Conservation (phyloP, 23 red algal species). For the Pyropia yezoensis region DNA sequence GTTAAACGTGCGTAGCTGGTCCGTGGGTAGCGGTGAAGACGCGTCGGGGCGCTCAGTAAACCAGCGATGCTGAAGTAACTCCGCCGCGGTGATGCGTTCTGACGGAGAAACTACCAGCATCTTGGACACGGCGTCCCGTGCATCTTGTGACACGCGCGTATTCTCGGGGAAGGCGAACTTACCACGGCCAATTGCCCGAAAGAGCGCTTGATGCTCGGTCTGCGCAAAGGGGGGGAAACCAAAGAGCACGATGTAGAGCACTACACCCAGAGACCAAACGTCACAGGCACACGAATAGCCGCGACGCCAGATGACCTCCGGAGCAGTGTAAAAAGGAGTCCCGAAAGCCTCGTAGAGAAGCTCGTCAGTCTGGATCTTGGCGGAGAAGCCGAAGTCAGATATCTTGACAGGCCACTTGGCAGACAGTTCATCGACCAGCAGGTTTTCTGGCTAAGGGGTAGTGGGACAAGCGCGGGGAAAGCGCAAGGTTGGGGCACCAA, state of each 20-base stretch:
- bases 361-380: constrained; percentile 55
- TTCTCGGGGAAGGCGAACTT: no score
- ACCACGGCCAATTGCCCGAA: not conserved
- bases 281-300: constrained; percentile 84
- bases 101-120: no score
- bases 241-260: constrained; percentile 72
- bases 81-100: no score
- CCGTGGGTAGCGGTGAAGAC: no score
- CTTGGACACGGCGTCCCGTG: no score
- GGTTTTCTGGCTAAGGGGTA: constrained; percentile 43
- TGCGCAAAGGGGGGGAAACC: constrained; percentile 76
- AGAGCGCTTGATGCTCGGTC: constrained; percentile 37
- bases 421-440: constrained; percentile 60
- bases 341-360: constrained; percentile 55
- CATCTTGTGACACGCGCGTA: no score
- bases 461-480: no score
- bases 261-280: constrained; percentile 83
- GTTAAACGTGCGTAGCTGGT: no score
- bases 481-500: no score
- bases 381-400: constrained; percentile 63
- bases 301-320: constrained; percentile 61
- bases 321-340: constrained; percentile 81
- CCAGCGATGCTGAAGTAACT: no score
- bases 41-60: no score
- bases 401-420: constrained; percentile 51